Evolutionary conservation across 768 basidiomycete genomes (phyloP).

Genomic region (Agrocybe praecox): DNA sequence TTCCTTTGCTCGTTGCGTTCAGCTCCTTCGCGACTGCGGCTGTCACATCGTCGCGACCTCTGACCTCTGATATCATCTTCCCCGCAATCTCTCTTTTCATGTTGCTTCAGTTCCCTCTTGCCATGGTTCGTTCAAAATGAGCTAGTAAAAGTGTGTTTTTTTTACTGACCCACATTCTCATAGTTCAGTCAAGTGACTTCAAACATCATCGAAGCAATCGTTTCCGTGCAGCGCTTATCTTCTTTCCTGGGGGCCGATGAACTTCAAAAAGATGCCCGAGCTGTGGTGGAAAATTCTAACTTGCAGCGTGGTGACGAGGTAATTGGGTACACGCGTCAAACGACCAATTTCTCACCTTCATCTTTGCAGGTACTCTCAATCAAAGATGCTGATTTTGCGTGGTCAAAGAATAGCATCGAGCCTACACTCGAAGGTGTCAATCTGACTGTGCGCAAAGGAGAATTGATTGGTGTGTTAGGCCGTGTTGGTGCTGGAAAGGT

Average conservation of each 20-base stretch:
- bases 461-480: conserved; percentile 83
- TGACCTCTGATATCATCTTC: conserved; percentile 93
- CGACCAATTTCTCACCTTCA: not conserved
- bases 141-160: not conserved
- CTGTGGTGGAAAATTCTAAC: conserved; percentile 42
- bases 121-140: conserved; percentile 55
- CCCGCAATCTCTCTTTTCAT: conserved; percentile 93
- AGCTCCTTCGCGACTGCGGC: conserved; percentile 82
- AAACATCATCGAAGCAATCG: conserved; percentile 83
- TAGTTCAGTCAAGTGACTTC: conserved; percentile 75
- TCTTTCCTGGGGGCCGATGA: conserved; percentile 79
- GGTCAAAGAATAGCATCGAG: conserved; percentile 58
- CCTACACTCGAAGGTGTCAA: conserved; percentile 81
- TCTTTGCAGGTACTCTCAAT: conserved; percentile 63
- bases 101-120: conserved; percentile 84
- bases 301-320: conserved; percentile 66
- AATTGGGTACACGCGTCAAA: not conserved
- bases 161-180: not conserved
- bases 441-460: conserved; percentile 77
- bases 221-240: conserved; percentile 80
- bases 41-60: conserved; percentile 56
- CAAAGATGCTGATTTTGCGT: conserved; percentile 77
- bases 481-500: conserved; percentile 93
- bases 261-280: conserved; percentile 78
- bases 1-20: conserved; percentile 78